A percentile compares a stretch with the other conserved stretches of the same genome.
phyloP scores from a whole-genome alignment of 352 stramenopile genomes.

The Phytopythium vexans region DNA sequence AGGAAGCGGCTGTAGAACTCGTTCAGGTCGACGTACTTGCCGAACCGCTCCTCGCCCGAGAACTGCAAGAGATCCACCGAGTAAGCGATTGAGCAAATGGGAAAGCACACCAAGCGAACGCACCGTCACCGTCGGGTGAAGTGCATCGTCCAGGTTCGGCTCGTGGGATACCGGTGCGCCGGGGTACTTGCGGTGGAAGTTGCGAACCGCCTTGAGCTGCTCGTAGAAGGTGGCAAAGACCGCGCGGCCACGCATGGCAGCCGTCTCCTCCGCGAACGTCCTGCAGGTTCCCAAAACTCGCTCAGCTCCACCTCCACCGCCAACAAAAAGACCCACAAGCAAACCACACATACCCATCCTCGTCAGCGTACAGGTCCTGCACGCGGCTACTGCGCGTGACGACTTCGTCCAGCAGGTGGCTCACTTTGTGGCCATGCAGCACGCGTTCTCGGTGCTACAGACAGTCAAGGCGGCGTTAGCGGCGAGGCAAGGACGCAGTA shows the following conservation, averaged over 20 bases:
- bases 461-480: constrained; percentile 5
- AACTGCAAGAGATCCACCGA: constrained; percentile 37
- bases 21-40: constrained; percentile 90
- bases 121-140: constrained; percentile 62
- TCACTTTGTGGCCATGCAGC: constrained; percentile 83
- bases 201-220: constrained; percentile 80
- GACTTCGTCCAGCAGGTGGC: constrained; percentile 71
- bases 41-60: constrained; percentile 85
- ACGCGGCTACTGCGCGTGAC: constrained; percentile 65
- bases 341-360: constrained; percentile 53
- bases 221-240: constrained; percentile 90
- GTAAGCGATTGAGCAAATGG: too few species aligned
- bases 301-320: background rate
- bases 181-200: constrained; percentile 85
- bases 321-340: background rate
- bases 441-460: constrained; percentile 70
- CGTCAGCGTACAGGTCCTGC: constrained; percentile 80
- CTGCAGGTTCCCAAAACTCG: constrained; percentile 17
- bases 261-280: constrained; percentile 74
- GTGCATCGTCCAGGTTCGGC: constrained; percentile 48
- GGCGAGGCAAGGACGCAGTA: background rate
- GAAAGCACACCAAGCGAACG: constrained; percentile 2
- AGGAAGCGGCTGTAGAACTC: constrained; percentile 79
- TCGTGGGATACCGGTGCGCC: constrained; percentile 66
- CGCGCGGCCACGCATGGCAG: constrained; percentile 68